Evolutionary conservation across 2,329 filamentous ascomycete genomes (phyloP), one percentile per base, ranked within the genome.

Genomic region (Colletotrichum sp.): DNA sequence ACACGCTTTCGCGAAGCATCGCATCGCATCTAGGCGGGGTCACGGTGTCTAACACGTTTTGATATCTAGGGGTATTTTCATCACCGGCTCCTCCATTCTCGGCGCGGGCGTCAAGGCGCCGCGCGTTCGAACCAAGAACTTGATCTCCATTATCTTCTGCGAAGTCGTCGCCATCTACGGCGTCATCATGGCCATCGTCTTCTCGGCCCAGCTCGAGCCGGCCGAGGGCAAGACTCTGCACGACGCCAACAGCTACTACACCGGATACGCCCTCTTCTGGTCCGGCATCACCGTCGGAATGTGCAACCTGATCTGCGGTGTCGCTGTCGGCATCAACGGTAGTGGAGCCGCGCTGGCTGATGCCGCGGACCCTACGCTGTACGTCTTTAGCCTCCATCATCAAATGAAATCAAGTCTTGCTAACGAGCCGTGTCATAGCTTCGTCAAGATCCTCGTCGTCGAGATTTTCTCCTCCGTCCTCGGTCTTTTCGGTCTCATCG

Each of bases 111-210:
- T 99, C 83, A 96, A 95, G 86, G 96, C 97, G 61, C 97, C 97
- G 48, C 94, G 97, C 81, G 99, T 99, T 87, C 95, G 97, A 85
- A 99, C 97, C 78, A 99, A 99, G 93, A 99, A 99, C 90, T 87
- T 99, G 83, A 98, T 99, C 85, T 98, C 96, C 82, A 99, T 99
- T 86, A 98, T 99, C 88, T 99, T 99, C 88, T 99, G 97, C 89
- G 97, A 99, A 88, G 97, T 99, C 83, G 97, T 99, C 82, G 97
- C 97, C 86, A 99, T 99, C 86, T 99, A 99, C 90, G 97, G 97
- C 81, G 96, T 99, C 87, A 99, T 99, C 88, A 99, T 99, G 96
- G 94, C 96, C 81, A 99, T 99, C 84, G 94, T 99, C 82, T 98
- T 98, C 89, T 97, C 96, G 60, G 91, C 96, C 77, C 98, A 98